Conservation (phyloP, 805 yeast genomes). For the Zygoascus bituminiphila region DNA sequence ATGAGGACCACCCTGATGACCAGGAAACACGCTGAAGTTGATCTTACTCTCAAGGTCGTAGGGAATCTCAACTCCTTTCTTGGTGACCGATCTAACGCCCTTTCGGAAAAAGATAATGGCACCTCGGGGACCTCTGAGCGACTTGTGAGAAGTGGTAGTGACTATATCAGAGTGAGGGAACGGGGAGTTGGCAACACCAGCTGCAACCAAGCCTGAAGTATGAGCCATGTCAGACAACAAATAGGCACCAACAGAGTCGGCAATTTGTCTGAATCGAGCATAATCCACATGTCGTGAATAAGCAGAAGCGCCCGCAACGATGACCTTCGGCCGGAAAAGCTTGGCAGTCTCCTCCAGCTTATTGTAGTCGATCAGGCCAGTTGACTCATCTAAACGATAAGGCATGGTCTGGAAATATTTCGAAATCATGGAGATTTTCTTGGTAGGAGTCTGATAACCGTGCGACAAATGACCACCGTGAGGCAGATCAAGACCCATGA, state of each 20-base stretch:
- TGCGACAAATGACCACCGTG: constrained; percentile 98
- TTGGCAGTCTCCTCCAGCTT: constrained; percentile 71
- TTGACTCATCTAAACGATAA: constrained; percentile 74
- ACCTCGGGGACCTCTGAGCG: constrained; percentile 98
- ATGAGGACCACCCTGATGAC: constrained; percentile 99
- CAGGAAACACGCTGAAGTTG: constrained; percentile 97
- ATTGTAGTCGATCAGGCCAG: constrained; percentile 91
- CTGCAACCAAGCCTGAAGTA: constrained; percentile 91
- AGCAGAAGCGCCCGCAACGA: constrained; percentile 97
- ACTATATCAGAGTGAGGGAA: constrained; percentile 91
- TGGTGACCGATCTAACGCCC: constrained; percentile 74
- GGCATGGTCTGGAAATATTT: constrained; percentile 98
- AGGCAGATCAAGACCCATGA: constrained; percentile 96
- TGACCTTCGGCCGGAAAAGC: constrained; percentile 86
- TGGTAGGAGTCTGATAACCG: constrained; percentile 87
- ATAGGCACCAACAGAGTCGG: constrained; percentile 90
- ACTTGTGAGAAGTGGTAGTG: constrained; percentile 96
- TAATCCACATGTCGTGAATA: constrained; percentile 88
- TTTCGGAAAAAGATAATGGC: constrained; percentile 96
- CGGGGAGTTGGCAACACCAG: constrained; percentile 89
- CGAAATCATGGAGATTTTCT: constrained; percentile 85
- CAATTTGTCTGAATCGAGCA: constrained; percentile 80
- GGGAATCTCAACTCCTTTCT: constrained; percentile 75
- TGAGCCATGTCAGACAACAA: constrained; percentile 95
- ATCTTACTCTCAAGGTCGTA: constrained; percentile 87